Evolutionary conservation across 176 grass and related monocot genomes (phyloP).

Genomic region (Thalia dealbata): DNA sequence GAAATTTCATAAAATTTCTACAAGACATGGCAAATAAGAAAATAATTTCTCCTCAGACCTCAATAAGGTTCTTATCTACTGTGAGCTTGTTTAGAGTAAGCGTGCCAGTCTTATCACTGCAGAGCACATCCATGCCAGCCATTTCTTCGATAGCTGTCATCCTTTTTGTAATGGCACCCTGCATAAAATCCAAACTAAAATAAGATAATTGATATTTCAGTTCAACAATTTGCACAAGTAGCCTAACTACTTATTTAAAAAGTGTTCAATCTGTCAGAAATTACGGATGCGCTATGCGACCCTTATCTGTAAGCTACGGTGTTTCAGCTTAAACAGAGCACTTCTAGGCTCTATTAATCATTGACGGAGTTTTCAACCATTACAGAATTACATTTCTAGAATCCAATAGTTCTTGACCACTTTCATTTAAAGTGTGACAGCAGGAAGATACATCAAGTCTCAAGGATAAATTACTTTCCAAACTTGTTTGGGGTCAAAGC

Average conservation of each 20-base stretch:
- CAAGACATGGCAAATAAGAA: background rate
- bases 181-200: slow-evolving; percentile 15
- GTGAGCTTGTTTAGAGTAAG: slow-evolving; percentile 87
- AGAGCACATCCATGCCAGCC: slow-evolving; percentile 93
- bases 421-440: too few relatives aligned
- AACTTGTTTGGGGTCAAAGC: background rate
- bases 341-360: too few relatives aligned
- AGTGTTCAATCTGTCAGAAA: background rate
- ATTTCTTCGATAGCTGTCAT: slow-evolving; percentile 99
- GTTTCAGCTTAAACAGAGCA: background rate
- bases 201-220: background rate
- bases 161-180: slow-evolving; percentile 92
- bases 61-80: slow-evolving; percentile 76
- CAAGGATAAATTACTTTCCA: background rate
- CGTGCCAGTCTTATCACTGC: slow-evolving; percentile 87
- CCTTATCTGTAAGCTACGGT: background rate
- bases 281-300: background rate
- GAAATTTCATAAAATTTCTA: background rate
- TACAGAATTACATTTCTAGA: background rate
- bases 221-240: background rate
- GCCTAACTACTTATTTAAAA: background rate
- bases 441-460: background rate
- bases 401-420: background rate
- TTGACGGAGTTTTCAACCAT: background rate
- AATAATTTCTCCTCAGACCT: slow-evolving; percentile 23